Base-by-base conservation (phyloP, 345 rosid species). In the Pistacia integerrima region DNA sequence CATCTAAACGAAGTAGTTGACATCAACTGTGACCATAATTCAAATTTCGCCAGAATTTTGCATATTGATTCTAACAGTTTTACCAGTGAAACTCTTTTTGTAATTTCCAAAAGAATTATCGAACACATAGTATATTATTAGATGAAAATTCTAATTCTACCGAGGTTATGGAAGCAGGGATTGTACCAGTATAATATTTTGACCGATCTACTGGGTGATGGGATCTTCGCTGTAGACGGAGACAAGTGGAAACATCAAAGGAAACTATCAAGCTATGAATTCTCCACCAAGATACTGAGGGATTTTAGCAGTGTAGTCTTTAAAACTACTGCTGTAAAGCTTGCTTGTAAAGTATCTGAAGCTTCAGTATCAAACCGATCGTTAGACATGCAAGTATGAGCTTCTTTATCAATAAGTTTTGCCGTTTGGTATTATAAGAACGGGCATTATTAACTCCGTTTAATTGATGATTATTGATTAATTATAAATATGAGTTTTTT, bases 221-320 rank as follows among this genome's bases (percentile, higher is more conserved):
- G 85, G 7, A 85, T 85, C 64, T 82, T 85, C 76, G 67, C 78
- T 2, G 85, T 85, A 38, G 84, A 85, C 66, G 88, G 85, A 11
- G 88, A 85, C 9, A 82, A 82, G 54, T 85, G 88, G 88, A 78
- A 78, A 12, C 80, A 80, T 38, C 85, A 85, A 35, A 78, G 85
- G 58, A 85, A 82, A 71, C 11, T 77, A 20, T 69, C 88, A 2
- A 85, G 84, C 79, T 66, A 77, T 57, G 85, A 80, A 63, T 85
- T 85, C 66, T 82, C 85, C 14, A 78, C 80, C 14, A 72, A 46
- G 74, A 69, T 66, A 3, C 70, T 80, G 64, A 85, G 84, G 72
- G 85, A 79, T 9, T 82, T 63, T 7, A 85, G 88, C 65, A 67
- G 64, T 75, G 72, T 67, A 16, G 77, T 80, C 20, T 82, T 82